Evolutionary conservation across 345 rosid genomes (phyloP), one percentile per base, ranked within the genome.

Genomic region (Melaleuca quinquenervia): DNA sequence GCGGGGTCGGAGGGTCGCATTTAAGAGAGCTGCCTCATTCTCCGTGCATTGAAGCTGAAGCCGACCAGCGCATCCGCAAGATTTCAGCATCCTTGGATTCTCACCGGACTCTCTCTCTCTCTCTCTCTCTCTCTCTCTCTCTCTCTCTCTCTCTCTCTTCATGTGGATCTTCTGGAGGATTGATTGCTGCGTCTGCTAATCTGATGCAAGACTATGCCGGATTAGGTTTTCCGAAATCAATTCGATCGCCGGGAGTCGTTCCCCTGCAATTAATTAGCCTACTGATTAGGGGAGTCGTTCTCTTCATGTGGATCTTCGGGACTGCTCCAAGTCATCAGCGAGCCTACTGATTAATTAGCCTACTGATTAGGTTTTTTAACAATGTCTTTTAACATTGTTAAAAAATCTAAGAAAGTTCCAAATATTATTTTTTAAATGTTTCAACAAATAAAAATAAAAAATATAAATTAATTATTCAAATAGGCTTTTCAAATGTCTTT

Each of bases 21-120:
- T 86, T 82, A 83, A 84, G 70, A 82, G 48, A 82, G 48, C 84
- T 75, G 10, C 87, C 86, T 90, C 90, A 88, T 82, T 62, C 18
- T 84, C 87, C 83, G 89, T 29, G 85, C 74, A 48, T 14, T 27
- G 44, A 82, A 85, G 82, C 85, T 36, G 45, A 45, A 20, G 55
- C 58, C 50, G 16, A 48, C 80, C 48, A 6, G 45, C 80, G 22
- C 80, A 21, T 70, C 78, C 80, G 26, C 80, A 36, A 44, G 80
- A 70, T 18, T 70, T 36, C 80, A 48, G 48, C 7, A 36, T 18
- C 80, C 80, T 70, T 0, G 36, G 82, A 86, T 78, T 83, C 82
- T 82, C 86, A 7, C 52, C 70, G 11, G 60, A 58, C 6, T 45
- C 20, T 22, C 82, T 56, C 54, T 84, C 15, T 50, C 20, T 14